Conservation (phyloP, 1,284 basidiomycete genomes). For the Moniliella sp. region DNA sequence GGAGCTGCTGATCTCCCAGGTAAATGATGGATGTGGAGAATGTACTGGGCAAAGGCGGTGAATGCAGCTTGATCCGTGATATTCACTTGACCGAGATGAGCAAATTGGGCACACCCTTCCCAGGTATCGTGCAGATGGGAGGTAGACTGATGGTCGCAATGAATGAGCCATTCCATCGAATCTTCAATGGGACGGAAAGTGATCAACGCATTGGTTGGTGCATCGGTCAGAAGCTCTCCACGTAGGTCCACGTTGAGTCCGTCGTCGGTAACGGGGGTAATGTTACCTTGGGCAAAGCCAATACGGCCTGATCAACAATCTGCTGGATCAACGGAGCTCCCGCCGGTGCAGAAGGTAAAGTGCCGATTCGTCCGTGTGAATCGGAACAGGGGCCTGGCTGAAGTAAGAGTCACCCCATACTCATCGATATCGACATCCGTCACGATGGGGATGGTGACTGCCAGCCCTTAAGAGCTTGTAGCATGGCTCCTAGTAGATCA, state of each 20-base stretch:
- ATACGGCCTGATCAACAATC: conserved; percentile 45
- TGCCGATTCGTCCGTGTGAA: conserved; percentile 46
- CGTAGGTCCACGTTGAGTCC: conserved; percentile 34
- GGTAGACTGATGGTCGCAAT: conserved; percentile 49
- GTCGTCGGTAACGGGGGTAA: conserved; percentile 39
- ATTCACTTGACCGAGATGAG: conserved; percentile 34
- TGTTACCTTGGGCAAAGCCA: conserved; percentile 44
- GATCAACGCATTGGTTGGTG: conserved; percentile 39
- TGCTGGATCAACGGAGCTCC: conserved; percentile 45
- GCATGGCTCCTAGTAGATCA: conserved; percentile 41
- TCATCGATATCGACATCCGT: conserved; percentile 21
- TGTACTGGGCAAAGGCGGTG: conserved; percentile 46
- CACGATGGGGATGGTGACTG: conserved; percentile 38
- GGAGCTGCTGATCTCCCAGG: conserved; percentile 50
- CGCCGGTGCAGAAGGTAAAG: conserved; percentile 48
- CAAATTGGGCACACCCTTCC: conserved; percentile 48
- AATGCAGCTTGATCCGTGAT: conserved; percentile 37
- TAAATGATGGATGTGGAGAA: conserved; percentile 48
- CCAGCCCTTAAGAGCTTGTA: conserved; percentile 45
- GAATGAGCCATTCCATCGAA: conserved; percentile 47
- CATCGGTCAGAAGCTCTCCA: conserved; percentile 15
- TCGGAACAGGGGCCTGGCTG: conserved; percentile 43
- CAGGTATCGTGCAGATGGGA: conserved; percentile 50
- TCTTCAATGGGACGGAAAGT: conserved; percentile 36
- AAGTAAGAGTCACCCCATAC: conserved; percentile 44